Conservation (phyloP, 2,329 filamentous ascomycete genomes). For the Drechslerella stenobrocha region DNA sequence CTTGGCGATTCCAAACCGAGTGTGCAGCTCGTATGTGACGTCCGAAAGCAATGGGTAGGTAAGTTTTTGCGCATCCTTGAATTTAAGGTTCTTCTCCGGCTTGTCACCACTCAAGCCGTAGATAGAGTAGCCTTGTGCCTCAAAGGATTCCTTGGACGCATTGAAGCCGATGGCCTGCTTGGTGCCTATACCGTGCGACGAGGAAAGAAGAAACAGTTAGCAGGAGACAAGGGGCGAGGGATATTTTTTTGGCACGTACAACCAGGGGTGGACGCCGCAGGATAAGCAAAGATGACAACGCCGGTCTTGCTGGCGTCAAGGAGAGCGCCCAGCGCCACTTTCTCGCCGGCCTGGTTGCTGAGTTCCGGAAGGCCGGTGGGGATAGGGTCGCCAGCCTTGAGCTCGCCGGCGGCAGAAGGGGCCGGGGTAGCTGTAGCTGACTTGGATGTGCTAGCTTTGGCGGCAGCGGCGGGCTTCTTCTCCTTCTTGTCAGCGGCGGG, state of each 20-base stretch:
- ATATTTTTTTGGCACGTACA: conserved; percentile 66
- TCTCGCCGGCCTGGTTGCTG: conserved; percentile 79
- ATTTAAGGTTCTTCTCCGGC: conserved; percentile 87
- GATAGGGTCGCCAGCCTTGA: conserved; percentile 50
- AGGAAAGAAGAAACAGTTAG: conserved; percentile 2
- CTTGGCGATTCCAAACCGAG: conserved; percentile 88
- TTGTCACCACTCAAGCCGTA: conserved; percentile 88
- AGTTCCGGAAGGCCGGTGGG: conserved; percentile 61
- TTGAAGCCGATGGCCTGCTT: conserved; percentile 92
- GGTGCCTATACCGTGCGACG: conserved; percentile 68
- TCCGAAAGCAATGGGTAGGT: conserved; percentile 90
- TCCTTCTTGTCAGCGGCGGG: conserved; percentile 54
- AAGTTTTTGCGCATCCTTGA: conserved; percentile 87
- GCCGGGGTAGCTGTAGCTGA: conserved; percentile 41
- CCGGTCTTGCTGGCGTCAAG: conserved; percentile 81
- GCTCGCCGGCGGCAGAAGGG: conserved; percentile 23
- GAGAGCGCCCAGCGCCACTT: conserved; percentile 77
- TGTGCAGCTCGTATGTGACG: conserved; percentile 71
- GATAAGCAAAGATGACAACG: conserved; percentile 92
- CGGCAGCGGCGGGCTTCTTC: conserved; percentile 42
- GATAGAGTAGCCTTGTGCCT: conserved; percentile 76
- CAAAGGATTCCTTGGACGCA: conserved; percentile 76
- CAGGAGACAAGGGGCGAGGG: conserved; percentile 15
- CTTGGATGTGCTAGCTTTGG: conserved; percentile 45
- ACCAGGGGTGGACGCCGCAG: conserved; percentile 81